Evolutionary conservation across 495 filamentous ascomycete species (phyloP).

Genomic region (Massariosphaeria phaeospora): DNA sequence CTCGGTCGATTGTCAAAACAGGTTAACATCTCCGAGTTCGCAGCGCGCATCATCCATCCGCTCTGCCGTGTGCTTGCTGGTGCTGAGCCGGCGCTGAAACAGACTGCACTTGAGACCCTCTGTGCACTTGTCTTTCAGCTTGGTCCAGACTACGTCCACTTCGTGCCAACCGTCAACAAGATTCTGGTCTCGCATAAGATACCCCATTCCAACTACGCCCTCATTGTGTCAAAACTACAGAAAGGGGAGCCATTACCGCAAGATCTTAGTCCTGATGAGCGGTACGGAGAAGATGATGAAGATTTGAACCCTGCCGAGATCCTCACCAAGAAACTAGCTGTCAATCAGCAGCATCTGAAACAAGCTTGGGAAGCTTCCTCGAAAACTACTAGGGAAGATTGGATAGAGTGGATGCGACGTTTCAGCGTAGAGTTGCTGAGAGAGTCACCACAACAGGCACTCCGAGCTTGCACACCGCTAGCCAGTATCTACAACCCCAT

Average conservation of each 20-base stretch:
- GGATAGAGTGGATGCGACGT: constrained; percentile 97
- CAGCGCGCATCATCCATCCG: constrained; percentile 89
- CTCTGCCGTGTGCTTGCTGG: constrained; percentile 71
- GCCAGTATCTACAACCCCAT: constrained; percentile 87
- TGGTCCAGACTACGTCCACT: constrained; percentile 89
- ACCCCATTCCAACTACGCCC: constrained; percentile 79
- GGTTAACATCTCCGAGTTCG: constrained; percentile 96
- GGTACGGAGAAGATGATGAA: constrained; percentile 70
- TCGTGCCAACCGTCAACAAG: constrained; percentile 86
- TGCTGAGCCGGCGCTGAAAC: constrained; percentile 64
- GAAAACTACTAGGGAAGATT: constrained; percentile 94
- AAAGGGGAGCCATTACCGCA: constrained; percentile 91
- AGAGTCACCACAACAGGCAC: constrained; percentile 90
- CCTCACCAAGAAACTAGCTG: constrained; percentile 84
- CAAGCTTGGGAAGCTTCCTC: constrained; percentile 94
- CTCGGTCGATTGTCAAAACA: constrained; percentile 89
- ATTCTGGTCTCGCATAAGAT: constrained; percentile 56
- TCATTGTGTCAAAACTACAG: constrained; percentile 83
- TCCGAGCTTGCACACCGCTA: constrained; percentile 86
- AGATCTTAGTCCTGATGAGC: constrained; percentile 84
- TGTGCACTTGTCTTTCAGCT: constrained; percentile 94
- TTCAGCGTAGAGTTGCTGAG: constrained; percentile 93
- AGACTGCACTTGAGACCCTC: constrained; percentile 89
- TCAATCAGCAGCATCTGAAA: constrained; percentile 95
- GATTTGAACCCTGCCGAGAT: constrained; percentile 77